Evolutionary conservation across 2,329 filamentous ascomycete genomes (phyloP), one percentile per base, ranked within the genome.

Genomic region (Pestalotiopsis fici): DNA sequence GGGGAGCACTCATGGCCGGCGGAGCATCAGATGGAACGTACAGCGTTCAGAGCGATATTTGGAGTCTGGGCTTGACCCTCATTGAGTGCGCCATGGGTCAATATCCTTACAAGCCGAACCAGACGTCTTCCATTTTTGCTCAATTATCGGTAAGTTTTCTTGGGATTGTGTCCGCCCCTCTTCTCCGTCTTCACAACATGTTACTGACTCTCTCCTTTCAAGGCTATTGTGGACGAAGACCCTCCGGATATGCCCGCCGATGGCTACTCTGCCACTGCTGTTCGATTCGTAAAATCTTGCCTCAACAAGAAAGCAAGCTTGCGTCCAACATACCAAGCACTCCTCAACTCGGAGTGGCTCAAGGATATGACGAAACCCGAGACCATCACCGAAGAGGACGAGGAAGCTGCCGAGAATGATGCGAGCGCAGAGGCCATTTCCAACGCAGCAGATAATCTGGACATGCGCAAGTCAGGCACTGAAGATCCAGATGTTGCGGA

Each of bases 171-270:
- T 50, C 18, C 9, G n/a, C 9, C 9, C n/a, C 31, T 11, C 28
- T 31, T 21, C 11, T 25, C 3, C 28, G 13, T 15, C 25, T 5
- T 31, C n/a, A 43, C 23, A 27, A 54, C 9, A 15, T 66, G 21
- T 39, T 57, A 47, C 60, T 71, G 65, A 72, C 70, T 68, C 21
- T 12, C 37, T 35, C 31, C 59, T 23, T 59, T 47, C 31, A 72
- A 99, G 96, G 96, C 96, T 66, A 99, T 99, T 77, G 96, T 99
- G 43, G 94, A 98, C 77, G 96, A 96, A 63, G 94, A 97, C n/a
- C 94, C 96, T 15, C 96, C 96, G 12, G 90, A 92, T 75, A 88
- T 99, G 37, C 96, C 96, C 0, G 83, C 86, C 4, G 88, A 92
- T 66, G 90, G 88, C 28, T 99, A 93, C 78, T 96, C 95, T 0